Evolutionary conservation across 768 basidiomycete genomes (phyloP), one percentile per base, ranked within the genome.

Genomic region (Leccinum fibrillosum): DNA sequence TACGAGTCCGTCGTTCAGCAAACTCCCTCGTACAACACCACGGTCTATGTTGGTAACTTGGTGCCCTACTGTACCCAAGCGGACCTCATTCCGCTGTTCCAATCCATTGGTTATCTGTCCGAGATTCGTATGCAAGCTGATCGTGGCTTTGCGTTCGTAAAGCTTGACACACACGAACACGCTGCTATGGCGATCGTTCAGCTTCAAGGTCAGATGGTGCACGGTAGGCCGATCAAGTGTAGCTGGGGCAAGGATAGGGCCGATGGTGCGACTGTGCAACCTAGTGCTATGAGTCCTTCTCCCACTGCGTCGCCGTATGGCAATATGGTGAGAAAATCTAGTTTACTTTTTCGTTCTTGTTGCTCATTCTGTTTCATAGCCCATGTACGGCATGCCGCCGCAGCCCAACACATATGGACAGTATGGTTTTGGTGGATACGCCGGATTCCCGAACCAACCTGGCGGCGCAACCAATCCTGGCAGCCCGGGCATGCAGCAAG

Each of bases 71-170:
- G 90, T 69, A 95, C 94, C 25, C 96, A 98, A 74, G 93, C 93
- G 45, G 97, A 99, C 75, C 86, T 99, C 58, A 94, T 98, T 68
- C 96, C 96, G 12, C 80, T 98, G 59, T 98, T 98, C 86, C 93
- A 97, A 77, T 94, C 94, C 55, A 98, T 97, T 73, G 96, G 96
- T 53, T 98, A 98, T 75, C 87, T 98, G 49, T 94, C 93, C 64
- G 97, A 99, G 78, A 95, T 98, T 74, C 89, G 97, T 59, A 96
- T 99, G 94, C 97, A 98, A 75, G 88, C 97, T 60, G 96, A 98
- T 79, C 89, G 96, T 62, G 96, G 96, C 48, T 99, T 98, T 73
- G 96, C 97, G 2, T 98, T 98, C 70, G 94, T 99, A 72, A 98
- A 98, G 77, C 83, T 98, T 56, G 97, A 99, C 75, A 94, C 94